Base-by-base conservation (phyloP, 2,329 filamentous ascomycete genomes). In the Conoideocrella luteorostrata region DNA sequence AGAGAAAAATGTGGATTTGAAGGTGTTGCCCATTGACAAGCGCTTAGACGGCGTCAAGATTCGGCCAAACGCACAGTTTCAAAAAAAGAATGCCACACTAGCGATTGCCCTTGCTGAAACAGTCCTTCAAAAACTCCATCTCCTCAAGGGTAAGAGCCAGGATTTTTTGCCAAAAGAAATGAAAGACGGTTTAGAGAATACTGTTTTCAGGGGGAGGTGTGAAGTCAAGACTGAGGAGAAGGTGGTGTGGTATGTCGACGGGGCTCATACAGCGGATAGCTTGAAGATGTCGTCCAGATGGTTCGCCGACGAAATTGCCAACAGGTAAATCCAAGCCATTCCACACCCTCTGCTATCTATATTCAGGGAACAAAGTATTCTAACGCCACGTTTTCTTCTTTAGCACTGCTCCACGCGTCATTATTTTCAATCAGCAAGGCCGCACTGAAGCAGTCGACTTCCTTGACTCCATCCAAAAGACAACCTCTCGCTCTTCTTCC, bases 181-280 rank as follows among this genome's bases (percentile, higher is more conserved):
- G 56, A 67, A 80, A 20, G 70, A 76, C 12, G 93, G 89, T 0
- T 69, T 98, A 2, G 82, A 91, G 58, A 67, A 78, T 52, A 84
- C 88, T 3, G 77, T 80, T 3, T 86, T 89, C 69, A 77, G 88
- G 32, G 93, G 91, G 4, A 77, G 93, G 36, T 96, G 90, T 58
- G 78, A 84, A 51, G 66, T 74, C 32, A 78, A 75, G 54, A 52
- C 63, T 4, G 75, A 80, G 48, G 70, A 69, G 3, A 56, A 58
- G 2, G 69, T 95, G 5, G 74, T 72, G 13, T 98, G 91, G 90
- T 85, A 90, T 57, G 78, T 98, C 17, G 93, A 98, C 58, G 90
- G 93, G 7, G 93, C 89, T 3, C 93, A 98, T 64, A 98, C 91
- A 0, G 73, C 85, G 4, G 91, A 97, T 59, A 96, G 89, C 59